Conservation (phyloP, 139 green algal genomes). For the Tetratostichococcus sp. region DNA sequence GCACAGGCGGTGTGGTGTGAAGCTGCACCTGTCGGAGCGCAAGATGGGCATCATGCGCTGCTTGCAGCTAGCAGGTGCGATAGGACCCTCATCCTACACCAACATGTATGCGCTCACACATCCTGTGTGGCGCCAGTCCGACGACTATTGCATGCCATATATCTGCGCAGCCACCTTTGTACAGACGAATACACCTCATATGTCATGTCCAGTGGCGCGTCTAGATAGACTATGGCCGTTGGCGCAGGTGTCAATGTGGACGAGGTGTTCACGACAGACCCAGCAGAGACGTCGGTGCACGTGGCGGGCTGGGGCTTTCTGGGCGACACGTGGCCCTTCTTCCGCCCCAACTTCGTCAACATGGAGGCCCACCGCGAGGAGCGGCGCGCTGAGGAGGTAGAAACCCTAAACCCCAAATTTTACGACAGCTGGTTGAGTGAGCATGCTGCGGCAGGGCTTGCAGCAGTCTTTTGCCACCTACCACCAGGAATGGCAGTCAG, state of each 20-base stretch:
- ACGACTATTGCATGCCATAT: no score
- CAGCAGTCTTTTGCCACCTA: no score
- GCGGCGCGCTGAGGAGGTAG: constrained; percentile 39
- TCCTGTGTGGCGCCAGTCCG: no score
- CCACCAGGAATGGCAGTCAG: no score
- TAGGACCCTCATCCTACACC: neutral
- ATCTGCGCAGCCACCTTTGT: no score
- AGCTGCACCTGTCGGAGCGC: constrained; percentile 43
- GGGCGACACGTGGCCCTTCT: constrained; percentile 82
- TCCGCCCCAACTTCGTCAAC: constrained; percentile 84
- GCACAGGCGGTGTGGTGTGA: constrained; percentile 33
- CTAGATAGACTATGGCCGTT: no score
- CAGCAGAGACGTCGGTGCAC: constrained; percentile 39
- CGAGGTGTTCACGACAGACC: constrained; percentile 53
- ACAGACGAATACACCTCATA: no score
- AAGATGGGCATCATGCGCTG: constrained; percentile 59
- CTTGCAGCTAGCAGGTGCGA: constrained; percentile 33
- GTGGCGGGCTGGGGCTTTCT: constrained; percentile 56
- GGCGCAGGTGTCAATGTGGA: constrained; percentile 21
- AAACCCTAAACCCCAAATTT: neutral
- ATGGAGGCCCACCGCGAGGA: constrained; percentile 45
- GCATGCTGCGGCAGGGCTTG: no score
- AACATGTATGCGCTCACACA: neutral
- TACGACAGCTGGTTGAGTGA: no score
- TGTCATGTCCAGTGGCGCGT: no score